Evolutionary conservation across 306 rosid species (phyloP), one percentile per base, ranked within the genome.

Genomic region (Lagenaria siceraria): DNA sequence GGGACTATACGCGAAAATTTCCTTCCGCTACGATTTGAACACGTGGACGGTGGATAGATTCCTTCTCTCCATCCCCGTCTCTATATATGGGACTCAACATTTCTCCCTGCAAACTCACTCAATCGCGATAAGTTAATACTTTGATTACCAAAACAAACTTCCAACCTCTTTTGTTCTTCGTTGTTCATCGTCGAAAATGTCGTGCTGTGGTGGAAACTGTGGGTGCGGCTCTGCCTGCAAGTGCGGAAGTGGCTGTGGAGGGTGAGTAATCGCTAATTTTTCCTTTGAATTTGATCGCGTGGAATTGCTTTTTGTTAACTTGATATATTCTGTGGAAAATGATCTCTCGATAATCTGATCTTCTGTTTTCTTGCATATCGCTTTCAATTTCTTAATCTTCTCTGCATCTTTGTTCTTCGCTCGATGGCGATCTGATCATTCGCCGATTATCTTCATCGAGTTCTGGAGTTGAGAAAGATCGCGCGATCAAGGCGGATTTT

Each of bases 131-230:
- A 46, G 75, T 46, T 70, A 2, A 0, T 25, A 1, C 22, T 21
- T 40, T 66, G 8, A 70, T 43, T 24, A 12, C 56, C 1, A 3
- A 3, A 40, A 5, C 75, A 12, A 70, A 3, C 13, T 70, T 24
- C 4, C 8, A 1, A 43, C 6, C 40, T 36, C 43, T 21, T 24
- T 24, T 7, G 12, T 43, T 43, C 56, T 24, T 70, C 24, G 22
- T 24, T 70, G 21, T 46, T 46, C 56, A 70, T 66, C 53, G 53
- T 66, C 21, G 58, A 70, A 25, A 46, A 77, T 77, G 80, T 62
- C 80, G 11, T 77, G 80, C 80, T 62, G 80, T 62, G 61, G 60
- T 43, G 80, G 80, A 77, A 77, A 77, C 60, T 77, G 80, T 62
- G 80, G 80, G 5, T 62, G 74, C 54, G 80, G 73, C 29, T 17